phyloP scores from a whole-genome alignment of 345 rosid species.

The Gossypium bickii region DNA sequence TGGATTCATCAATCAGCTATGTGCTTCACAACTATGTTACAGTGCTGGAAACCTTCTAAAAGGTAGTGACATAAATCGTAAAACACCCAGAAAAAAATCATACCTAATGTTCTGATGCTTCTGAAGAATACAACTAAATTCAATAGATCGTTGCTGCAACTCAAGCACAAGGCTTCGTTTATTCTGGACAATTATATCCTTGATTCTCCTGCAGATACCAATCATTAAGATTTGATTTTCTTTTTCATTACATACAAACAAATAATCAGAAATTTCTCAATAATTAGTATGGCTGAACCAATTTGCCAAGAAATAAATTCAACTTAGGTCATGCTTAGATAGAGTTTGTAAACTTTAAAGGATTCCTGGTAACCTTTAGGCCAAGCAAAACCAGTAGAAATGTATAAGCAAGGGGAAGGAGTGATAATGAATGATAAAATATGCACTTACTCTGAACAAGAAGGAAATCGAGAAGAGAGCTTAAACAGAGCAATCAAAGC shows the following conservation, averaged over 20 bases:
- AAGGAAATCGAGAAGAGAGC: conserved; percentile 94
- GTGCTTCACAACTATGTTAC: conserved; percentile 14
- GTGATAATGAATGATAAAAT: background rate
- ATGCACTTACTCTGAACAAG: conserved; percentile 74
- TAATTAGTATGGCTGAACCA: background rate
- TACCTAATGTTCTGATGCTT: conserved; percentile 85
- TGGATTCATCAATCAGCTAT: conserved; percentile 28
- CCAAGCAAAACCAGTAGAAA: conserved; percentile 8
- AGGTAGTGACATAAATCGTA: conserved; percentile 11
- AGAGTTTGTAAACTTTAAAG: background rate
- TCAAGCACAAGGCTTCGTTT: conserved; percentile 93
- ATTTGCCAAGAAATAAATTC: conserved; percentile 7
- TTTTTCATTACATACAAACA: conserved; percentile 9
- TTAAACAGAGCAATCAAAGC: conserved; percentile 83
- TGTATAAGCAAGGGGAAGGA: background rate
- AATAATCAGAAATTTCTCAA: background rate
- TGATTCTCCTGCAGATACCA: conserved; percentile 63
- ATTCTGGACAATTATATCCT: conserved; percentile 56
- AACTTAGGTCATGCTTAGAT: background rate
- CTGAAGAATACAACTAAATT: conserved; percentile 77
- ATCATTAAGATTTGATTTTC: conserved; percentile 10
- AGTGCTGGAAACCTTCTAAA: conserved; percentile 7
- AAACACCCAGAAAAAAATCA: background rate
- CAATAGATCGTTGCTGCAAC: conserved; percentile 97
- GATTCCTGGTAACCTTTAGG: background rate